Evolutionary conservation across 495 filamentous ascomycete genomes (phyloP), one percentile per base, ranked within the genome.

Genomic region (Xylaria bambusicola): DNA sequence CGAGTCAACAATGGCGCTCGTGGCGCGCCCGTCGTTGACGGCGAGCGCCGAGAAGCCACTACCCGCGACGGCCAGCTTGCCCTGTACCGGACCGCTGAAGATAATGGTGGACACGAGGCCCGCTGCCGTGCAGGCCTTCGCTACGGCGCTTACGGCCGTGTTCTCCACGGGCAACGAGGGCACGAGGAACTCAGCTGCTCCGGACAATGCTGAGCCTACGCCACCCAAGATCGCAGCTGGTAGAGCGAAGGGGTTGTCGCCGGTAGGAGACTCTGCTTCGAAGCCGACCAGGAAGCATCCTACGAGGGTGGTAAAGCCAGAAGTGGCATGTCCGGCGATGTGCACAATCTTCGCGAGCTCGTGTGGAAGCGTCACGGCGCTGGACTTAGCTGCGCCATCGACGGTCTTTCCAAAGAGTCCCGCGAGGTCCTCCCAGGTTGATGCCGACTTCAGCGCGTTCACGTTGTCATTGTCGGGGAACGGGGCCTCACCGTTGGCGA

Each of bases 1-100:
- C 35, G 50, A 52, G 50, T 40, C 29, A 15, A 52, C 20, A 12
- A 52, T 52, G 26, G 35, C 50, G 33, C 50, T 35, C 26, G 35
- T 52, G 21, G 50, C 50, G 9, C 50, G 50, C 9, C 50, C 50
- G 27, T 52, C 35, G 13, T 52, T 52, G 33, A 52, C 50, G 6
- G 33, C 50, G 9, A 50, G 27, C 9, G 47, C 4, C 4, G 47
- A 27, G 47, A 50, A 50, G 2, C 47, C 47, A n/a, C 47, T 36
- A 9, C 47, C 29, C 7, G 47, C n/a, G n/a, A 36, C 47, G 21
- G 29, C 47, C 1, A 50, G 47, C 47, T 36, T 50, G 13, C 29
- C 9, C 47, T 50, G 47, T 2, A 50, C 29, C n/a, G 47, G 47
- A 2, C 47, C 47, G n/a, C n/a, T 9, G 29, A 50, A 50, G 27